Base-by-base conservation (phyloP, 306 rosid species). In the Sicyos edulis region DNA sequence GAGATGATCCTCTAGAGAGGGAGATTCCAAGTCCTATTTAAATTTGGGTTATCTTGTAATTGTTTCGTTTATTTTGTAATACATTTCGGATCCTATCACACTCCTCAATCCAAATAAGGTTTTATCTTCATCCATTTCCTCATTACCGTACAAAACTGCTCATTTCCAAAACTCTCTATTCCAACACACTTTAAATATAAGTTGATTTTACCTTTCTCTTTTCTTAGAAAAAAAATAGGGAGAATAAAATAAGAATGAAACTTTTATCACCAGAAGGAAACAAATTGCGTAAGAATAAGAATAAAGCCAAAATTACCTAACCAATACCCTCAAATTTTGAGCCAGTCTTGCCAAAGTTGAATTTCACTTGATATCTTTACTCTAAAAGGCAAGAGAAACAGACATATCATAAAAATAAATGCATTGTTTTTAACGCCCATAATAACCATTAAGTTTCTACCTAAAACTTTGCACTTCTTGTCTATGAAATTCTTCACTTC, bases 391-490 rank as follows among this genome's bases (percentile, higher is more conserved):
- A 68, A 61, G 73, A 73, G 54, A 76, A 73, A 57, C 68, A 19
- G 77, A 76, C 81, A 70, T 72, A 78, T 40, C 29, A 26, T 24
- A 20, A 64, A 74, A 72, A 66, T 26, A 63, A 72, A 49, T 74
- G 49, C 79, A 78, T 81, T 10, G 81, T 80, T 79, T 81, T 79
- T 79, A 79, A 64, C 83, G 84, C 87, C 82, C 32, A 42, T 22
- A 45, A 42, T 22, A 45, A 58, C 80, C 70, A 45, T n/a, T 32
- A 51, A 20, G 61, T 45, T 44, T 34, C 8, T 54, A 34, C 37
- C 55, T 12, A 24, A 45, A 54, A 17, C 74, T 74, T 44, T 44
- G 58, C 82, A 22, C 67, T 56, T 67, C 83, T 42, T 76, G 52
- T 37, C 4, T 37, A 37, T 37, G 42, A 45, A 53, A 34, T 10